phyloP scores from a whole-genome alignment of 768 basidiomycete genomes.

The Tubosaeta sp. region DNA sequence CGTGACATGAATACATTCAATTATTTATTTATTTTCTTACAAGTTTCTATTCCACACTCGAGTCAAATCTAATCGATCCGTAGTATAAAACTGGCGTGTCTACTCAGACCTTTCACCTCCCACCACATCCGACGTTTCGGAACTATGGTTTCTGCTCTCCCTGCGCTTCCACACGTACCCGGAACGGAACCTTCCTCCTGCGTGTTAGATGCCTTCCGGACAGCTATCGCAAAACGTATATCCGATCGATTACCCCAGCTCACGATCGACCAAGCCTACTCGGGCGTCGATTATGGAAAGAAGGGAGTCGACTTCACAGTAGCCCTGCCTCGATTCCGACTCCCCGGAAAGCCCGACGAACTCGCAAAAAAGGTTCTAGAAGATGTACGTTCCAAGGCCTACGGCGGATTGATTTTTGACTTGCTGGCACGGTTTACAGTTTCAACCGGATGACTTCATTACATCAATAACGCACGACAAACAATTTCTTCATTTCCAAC shows the following conservation, averaged over 20 bases:
- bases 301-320: conserved; percentile 93
- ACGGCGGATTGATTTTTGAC: neutral
- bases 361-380: conserved; percentile 70
- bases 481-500: conserved; percentile 80
- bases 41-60: too few relatives aligned
- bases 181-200: conserved; percentile 60
- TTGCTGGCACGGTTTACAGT: conserved; percentile 42
- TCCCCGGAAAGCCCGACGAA: conserved; percentile 79
- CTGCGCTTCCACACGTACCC: conserved; percentile 39
- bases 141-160: conserved; percentile 31
- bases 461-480: conserved; percentile 65
- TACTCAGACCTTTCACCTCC: conserved; percentile 2
- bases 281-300: conserved; percentile 85
- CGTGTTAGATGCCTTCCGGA: conserved; percentile 73
- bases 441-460: conserved; percentile 79
- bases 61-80: neutral
- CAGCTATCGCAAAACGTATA: conserved; percentile 71
- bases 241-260: conserved; percentile 62
- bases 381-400: conserved; percentile 46
- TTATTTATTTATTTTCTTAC: neutral
- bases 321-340: conserved; percentile 85
- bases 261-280: conserved; percentile 72
- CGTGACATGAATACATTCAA: conserved; percentile 17
- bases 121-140: conserved; percentile 4
- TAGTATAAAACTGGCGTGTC: conserved; percentile 2